Evolutionary conservation across 192 early-diverging fungal genomes (phyloP), one percentile per base, ranked within the genome.

Genomic region (Glomus cerebriforme): DNA sequence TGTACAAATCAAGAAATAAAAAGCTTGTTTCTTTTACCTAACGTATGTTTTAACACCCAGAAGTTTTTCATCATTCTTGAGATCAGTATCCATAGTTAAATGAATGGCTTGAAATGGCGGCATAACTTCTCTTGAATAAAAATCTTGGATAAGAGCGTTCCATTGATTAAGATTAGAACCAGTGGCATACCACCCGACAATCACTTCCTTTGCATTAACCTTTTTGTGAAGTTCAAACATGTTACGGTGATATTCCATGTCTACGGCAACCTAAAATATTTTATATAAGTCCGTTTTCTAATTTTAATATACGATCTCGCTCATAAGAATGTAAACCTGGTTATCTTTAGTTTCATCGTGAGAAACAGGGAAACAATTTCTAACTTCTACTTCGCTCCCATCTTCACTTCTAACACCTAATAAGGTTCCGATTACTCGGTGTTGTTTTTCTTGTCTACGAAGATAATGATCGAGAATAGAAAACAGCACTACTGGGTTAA

Each of bases 141-240:
- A 90, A 85, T 96, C 86, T 86, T 94, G 93, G 68, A 93, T 89
- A 71, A 93, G 85, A 73, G 93, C 89, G 17, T 90, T 88, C 79
- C 91, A 90, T 78, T 89, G 88, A 85, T 90, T 90, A 80, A 95
- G 86, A 62, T 85, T 67, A 35, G 81, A 80, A 29, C 92, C 92
- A 12, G 92, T 92, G 15, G 92, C 90, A 71, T 97, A 99, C 97
- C 97, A 99, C 60, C 97, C 97, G 67, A 99, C 91, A 79, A 97
- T 92, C 64, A 92, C 88, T 82, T 99, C 97, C 78, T 93, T 92
- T 22, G 93, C 85, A 81, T 96, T 96, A 24, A 95, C 95, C 69
- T 92, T 88, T 84, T 93, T 93, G 85, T 98, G 96, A 66, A 97
- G 89, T 71, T 90, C 89, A 82, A 91, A 92, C 95, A 98, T 96